A percentile compares a stretch with the other conserved stretches of the same genome.
These are phyloP conservation scores for Aspergillus pseudoglaucus DNA, from an alignment of 2,329 filamentous ascomycete genomes.

Conservation along the genomic window DNA sequence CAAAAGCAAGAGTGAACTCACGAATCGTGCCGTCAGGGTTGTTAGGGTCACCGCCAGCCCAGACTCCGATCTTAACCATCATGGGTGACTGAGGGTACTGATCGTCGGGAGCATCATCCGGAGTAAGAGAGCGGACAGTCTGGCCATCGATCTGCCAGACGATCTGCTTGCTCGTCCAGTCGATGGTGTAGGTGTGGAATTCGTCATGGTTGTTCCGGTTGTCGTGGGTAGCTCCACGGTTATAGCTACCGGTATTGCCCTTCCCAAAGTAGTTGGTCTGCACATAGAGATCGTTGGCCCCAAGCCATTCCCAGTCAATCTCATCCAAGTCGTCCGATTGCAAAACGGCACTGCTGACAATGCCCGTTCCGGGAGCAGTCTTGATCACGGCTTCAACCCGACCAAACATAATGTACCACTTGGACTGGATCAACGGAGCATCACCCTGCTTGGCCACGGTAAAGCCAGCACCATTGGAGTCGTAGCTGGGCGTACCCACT, in stretches of 20 bases:
- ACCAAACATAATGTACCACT: slow-evolving; percentile 99
- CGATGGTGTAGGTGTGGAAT: slow-evolving; percentile 82
- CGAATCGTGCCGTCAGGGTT: slow-evolving; percentile 74
- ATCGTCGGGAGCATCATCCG: slow-evolving; percentile 55
- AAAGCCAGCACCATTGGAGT: slow-evolving; percentile 69
- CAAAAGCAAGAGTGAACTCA: slow-evolving; percentile 23
- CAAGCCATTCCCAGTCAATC: slow-evolving; percentile 96
- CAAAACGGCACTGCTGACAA: slow-evolving; percentile 86
- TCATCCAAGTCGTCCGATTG: slow-evolving; percentile 91
- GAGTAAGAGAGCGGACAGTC: slow-evolving; percentile 68
- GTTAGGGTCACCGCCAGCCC: slow-evolving; percentile 80
- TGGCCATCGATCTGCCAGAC: slow-evolving; percentile 78
- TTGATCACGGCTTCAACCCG: slow-evolving; percentile 80
- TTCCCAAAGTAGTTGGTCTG: slow-evolving; percentile 98
- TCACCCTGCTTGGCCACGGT: slow-evolving; percentile 73
- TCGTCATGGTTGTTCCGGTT: slow-evolving; percentile 61
- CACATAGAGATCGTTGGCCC: slow-evolving; percentile 67
- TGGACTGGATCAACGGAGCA: slow-evolving; percentile 74
- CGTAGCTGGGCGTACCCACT: slow-evolving; percentile 65
- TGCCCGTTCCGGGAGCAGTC: slow-evolving; percentile 78
- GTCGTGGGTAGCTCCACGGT: slow-evolving; percentile 75
- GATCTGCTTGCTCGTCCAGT: slow-evolving; percentile 82
- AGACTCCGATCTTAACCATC: slow-evolving; percentile 85
- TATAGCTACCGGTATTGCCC: slow-evolving; percentile 75
- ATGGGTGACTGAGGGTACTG: slow-evolving; percentile 95